Base-by-base conservation (phyloP, 2,329 filamentous ascomycete genomes). In the Trichoderma aggressivum region DNA sequence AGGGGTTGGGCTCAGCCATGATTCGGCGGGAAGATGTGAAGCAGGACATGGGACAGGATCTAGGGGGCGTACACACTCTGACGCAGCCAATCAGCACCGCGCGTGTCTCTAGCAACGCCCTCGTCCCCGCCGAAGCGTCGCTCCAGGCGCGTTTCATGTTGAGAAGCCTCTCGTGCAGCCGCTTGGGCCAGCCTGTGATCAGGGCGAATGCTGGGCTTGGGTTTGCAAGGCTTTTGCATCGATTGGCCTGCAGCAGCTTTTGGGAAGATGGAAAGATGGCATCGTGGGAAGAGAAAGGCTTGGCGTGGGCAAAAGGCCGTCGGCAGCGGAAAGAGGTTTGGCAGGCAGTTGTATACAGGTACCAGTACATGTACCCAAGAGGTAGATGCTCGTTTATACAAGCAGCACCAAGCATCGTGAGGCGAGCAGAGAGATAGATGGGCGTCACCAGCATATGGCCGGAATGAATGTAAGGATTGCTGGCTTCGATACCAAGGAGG, bases 71-170 rank as follows among this genome's bases (percentile, higher is more conserved):
- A 58, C 63, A 39, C 24, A 58, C 59, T 65, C 39, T 67, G 72
- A 74, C 58, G 71, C 39, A 34, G 63, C 72, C 71, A 75, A 72
- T 73, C 71, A 76, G 6, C 72, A 75, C 71, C 62, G 73, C 77
- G 76, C 73, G 74, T 75, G 73, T 76, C 76, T 72, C 77, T 83
- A 81, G 80, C 78, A 76, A 75, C 75, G 76, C 77, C 76, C 74
- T 3, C 75, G 73, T 79, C 74, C 34, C 53, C 53, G 55, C 71
- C 61, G 71, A 61, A 70, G 71, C 60, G 58, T 59, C 83, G 82
- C 82, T 78, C 82, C 84, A 84, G 83, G 81, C 81, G 78, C 77
- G 84, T 86, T 86, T 86, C 84, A 85, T 73, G 76, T 80, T 82
- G 77, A 80, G 77, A 79, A 80, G 79, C 74, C 67, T 67, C 64